phyloP scores from a whole-genome alignment of 768 basidiomycete genomes.

The Lentinula boryana region DNA sequence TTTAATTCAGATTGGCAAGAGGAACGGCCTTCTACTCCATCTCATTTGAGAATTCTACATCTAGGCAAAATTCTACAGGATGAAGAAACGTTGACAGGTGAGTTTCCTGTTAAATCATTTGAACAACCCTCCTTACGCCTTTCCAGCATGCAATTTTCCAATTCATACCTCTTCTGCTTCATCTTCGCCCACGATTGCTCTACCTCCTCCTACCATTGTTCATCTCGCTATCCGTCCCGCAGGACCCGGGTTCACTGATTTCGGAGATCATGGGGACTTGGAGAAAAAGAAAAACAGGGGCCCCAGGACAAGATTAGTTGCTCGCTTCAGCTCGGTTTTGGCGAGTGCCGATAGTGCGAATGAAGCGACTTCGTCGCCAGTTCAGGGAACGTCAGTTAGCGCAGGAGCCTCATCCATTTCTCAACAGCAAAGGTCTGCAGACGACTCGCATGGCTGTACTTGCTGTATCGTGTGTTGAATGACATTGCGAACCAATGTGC shows the following conservation, averaged over 20 bases:
- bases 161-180: constrained; percentile 6
- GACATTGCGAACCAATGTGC: not conserved
- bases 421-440: not conserved
- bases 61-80: constrained; percentile 80
- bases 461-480: constrained; percentile 1
- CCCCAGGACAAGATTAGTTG: not conserved
- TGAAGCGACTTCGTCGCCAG: not conserved
- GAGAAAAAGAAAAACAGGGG: constrained; percentile 38
- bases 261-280: constrained; percentile 44
- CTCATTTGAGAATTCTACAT: constrained; percentile 70
- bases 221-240: constrained; percentile 59
- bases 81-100: constrained; percentile 65
- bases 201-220: constrained; percentile 52
- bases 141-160: constrained; percentile 7
- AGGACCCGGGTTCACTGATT: constrained; percentile 39
- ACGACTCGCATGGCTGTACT: not conserved
- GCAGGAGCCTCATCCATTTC: not conserved
- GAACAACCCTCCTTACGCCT: not conserved
- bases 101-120: constrained; percentile 6
- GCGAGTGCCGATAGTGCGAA: not conserved
- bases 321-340: not conserved
- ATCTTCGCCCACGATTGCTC: constrained; percentile 8
- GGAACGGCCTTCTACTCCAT: constrained; percentile 71
- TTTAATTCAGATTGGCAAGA: constrained; percentile 63
- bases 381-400: not conserved